Base-by-base conservation (phyloP, 306 rosid species). In the Quercus alba region DNA sequence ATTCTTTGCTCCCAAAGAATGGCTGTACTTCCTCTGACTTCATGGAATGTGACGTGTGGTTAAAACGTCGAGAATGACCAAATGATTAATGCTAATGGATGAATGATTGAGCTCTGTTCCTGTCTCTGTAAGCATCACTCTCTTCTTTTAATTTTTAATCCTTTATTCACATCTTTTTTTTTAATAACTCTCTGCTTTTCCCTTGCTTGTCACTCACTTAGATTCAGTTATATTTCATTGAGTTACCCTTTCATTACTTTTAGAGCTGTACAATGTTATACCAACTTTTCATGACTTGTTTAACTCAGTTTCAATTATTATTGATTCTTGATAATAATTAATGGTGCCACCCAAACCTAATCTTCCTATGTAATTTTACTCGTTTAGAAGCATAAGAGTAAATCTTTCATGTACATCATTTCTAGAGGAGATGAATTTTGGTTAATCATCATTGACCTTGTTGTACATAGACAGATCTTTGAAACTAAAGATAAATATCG, bases 21-120 rank as follows among this genome's bases (percentile, higher is more conserved):
- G 87, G 83, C 28, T 78, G 70, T 51, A 28, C 77, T 78, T 12
- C 86, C 56, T 85, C 89, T 58, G 76, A 80, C 80, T 76, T 84
- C 56, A 78, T 92, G 92, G 95, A 90, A 77, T 92, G 95, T 80
- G 90, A 92, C 85, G 95, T 86, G 38, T 92, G 97, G 97, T 79
- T 91, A 93, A 30, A 85, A 82, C 55, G 73, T 90, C 70, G 84
- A 82, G 83, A 78, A 74, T 2, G 92, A 85, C 14, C 77, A 82
- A 57, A 78, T 54, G 56, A 5, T 63, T 18, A 83, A 73, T 46
- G 72, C 73, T 46, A 81, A 78, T 82, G 70, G 78, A 86, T 88
- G 90, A 88, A 85, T 74, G 86, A 87, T 77, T 89, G 72, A 38
- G 69, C 78, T 35, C 26, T 30, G 54, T 74, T 57, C 38, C 26